phyloP scores from a whole-genome alignment of 192 early-diverging fungal genomes.

The Backusella liffmaniae region DNA sequence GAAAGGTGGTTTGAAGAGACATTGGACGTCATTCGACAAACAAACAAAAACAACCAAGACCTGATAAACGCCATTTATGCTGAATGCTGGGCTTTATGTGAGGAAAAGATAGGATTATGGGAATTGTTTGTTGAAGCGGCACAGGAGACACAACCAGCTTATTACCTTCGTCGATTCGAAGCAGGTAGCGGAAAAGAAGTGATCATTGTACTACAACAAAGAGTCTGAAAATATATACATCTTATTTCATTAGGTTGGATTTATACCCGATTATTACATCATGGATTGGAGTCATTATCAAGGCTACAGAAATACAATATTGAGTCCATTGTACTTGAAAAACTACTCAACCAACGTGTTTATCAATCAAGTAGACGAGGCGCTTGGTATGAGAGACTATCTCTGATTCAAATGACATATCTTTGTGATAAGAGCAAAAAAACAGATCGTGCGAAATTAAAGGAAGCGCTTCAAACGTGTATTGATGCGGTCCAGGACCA shows the following conservation, averaged over 20 bases:
- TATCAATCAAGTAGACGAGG: slow-evolving; percentile 59
- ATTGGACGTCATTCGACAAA: slow-evolving; percentile 29
- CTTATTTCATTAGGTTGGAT: slow-evolving; percentile 42
- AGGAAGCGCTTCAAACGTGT: slow-evolving; percentile 52
- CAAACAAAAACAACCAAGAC: background rate
- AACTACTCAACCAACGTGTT: slow-evolving; percentile 54
- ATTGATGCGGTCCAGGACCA: slow-evolving; percentile 58
- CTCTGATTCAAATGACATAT: slow-evolving; percentile 58
- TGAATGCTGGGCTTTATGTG: slow-evolving; percentile 29
- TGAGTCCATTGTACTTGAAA: slow-evolving; percentile 54
- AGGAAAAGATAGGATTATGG: slow-evolving; percentile 28
- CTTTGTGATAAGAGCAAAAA: slow-evolving; percentile 26
- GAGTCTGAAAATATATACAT: background rate
- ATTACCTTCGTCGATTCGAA: slow-evolving; percentile 36
- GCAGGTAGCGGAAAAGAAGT: slow-evolving; percentile 18
- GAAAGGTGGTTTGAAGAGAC: slow-evolving; percentile 29
- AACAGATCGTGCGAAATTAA: background rate
- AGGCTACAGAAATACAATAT: slow-evolving; percentile 52
- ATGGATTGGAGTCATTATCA: slow-evolving; percentile 49
- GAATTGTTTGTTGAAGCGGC: background rate
- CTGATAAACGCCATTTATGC: background rate
- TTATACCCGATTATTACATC: slow-evolving; percentile 57
- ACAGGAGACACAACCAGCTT: background rate
- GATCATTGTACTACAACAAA: too few species aligned
- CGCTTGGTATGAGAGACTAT: slow-evolving; percentile 66